Evolutionary conservation across 208 protist species (phyloP).

Genomic region (Trypanosoma theileri): DNA sequence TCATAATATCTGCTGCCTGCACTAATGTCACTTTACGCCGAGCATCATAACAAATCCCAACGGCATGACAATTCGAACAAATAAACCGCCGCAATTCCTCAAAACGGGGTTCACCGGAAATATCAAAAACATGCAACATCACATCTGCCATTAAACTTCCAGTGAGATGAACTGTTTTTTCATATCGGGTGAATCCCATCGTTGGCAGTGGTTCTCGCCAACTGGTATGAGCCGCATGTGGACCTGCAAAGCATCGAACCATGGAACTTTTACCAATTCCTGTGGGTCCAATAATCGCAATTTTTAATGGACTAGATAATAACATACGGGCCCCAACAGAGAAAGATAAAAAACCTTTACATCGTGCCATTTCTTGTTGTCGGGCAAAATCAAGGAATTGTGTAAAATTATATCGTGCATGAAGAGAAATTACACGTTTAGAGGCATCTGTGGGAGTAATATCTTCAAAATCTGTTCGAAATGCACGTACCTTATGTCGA

Average conservation of each 20-base stretch:
- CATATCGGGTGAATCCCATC: conserved; percentile 56
- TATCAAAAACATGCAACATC: conserved; percentile 68
- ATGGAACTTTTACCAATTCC: conserved; percentile 73
- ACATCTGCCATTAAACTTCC: conserved; percentile 57
- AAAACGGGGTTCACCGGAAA: conserved; percentile 68
- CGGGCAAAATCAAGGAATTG: conserved; percentile 87
- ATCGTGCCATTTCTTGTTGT: conserved; percentile 73
- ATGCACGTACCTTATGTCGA: background rate
- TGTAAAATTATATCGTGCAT: conserved; percentile 87
- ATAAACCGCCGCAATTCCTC: conserved; percentile 72
- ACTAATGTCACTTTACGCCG: conserved; percentile 67
- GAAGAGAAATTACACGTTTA: conserved; percentile 80
- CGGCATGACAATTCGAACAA: conserved; percentile 67
- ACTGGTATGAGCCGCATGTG: background rate
- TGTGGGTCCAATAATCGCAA: conserved; percentile 71
- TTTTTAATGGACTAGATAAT: conserved; percentile 67
- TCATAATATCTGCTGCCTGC: conserved; percentile 82
- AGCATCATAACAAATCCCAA: conserved; percentile 83
- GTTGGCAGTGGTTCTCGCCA: conserved; percentile 36
- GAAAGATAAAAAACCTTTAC: conserved; percentile 77
- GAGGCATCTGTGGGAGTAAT: conserved; percentile 50
- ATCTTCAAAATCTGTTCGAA: conserved; percentile 19
- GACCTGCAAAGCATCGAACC: conserved; percentile 46
- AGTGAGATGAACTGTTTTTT: conserved; percentile 38
- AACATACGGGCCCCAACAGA: conserved; percentile 63